Evolutionary conservation across 1,284 basidiomycete species (phyloP).

Genomic region (Cryptococcus neoformans): DNA sequence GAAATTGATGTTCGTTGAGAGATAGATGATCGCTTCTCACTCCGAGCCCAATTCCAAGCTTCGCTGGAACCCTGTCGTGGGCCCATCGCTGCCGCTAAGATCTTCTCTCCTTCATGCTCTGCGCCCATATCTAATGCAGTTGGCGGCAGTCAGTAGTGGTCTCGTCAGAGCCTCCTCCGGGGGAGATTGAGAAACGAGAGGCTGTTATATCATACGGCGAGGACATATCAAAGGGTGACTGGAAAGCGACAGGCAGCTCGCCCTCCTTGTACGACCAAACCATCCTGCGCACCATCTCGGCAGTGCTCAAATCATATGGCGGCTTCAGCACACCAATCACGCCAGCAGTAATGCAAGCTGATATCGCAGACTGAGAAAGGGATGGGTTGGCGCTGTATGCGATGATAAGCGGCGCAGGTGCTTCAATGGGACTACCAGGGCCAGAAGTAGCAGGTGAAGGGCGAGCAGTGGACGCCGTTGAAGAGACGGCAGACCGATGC

Average conservation of each 20-base stretch:
- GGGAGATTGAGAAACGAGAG: neutral
- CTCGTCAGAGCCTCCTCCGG: neutral
- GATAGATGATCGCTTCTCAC: too few relatives aligned
- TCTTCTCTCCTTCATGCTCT: constrained; percentile 41
- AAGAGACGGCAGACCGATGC: neutral
- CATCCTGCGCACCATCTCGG: constrained; percentile 26
- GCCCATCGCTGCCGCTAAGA: constrained; percentile 22
- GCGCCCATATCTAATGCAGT: constrained; percentile 37
- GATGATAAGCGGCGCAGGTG: constrained; percentile 29
- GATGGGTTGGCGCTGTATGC: constrained; percentile 45
- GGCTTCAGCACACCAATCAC: constrained; percentile 45
- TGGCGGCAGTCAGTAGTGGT: constrained; percentile 30
- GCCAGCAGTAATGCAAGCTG: constrained; percentile 38
- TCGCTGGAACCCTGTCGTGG: neutral
- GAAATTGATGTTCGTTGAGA: too few relatives aligned
- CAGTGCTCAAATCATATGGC: constrained; percentile 36
- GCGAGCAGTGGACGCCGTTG: neutral
- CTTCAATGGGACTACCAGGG: neutral
- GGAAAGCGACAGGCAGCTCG: constrained; percentile 7
- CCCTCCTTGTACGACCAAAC: constrained; percentile 29
- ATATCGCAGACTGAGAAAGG: constrained; percentile 28
- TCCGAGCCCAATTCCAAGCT: too few relatives aligned
- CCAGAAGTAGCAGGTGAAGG: neutral
- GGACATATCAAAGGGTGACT: neutral
- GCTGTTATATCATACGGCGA: neutral